phyloP scores from a whole-genome alignment of 2,329 filamentous ascomycete species.

The Ploettnerulaceae sp. region DNA sequence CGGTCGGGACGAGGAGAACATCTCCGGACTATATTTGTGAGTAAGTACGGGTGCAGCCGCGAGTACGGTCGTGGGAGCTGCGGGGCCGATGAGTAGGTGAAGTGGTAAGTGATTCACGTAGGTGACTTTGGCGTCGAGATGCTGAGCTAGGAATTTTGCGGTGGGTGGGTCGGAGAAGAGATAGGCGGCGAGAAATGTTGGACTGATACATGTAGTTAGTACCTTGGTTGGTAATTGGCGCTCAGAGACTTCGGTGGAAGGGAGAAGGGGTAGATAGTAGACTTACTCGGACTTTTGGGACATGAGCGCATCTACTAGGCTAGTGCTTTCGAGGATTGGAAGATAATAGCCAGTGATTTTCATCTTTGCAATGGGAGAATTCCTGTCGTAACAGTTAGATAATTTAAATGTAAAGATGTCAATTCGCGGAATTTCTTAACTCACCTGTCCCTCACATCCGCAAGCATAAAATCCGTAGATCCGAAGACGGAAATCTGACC shows the following conservation, averaged over 20 bases:
- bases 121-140: conserved; percentile 44
- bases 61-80: conserved; percentile 33
- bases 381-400: no score
- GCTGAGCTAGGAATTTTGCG: conserved; percentile 57
- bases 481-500: conserved; percentile 7
- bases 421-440: no score
- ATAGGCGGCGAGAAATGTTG: conserved; percentile 41
- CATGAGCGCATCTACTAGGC: conserved; percentile 50
- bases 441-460: conserved; percentile 17
- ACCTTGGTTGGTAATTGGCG: no score
- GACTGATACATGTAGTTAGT: conserved; percentile 38
- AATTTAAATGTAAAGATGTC: no score
- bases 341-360: conserved; percentile 43
- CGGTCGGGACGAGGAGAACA: conserved; percentile 43
- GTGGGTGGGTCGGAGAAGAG: conserved; percentile 45
- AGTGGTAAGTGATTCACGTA: conserved; percentile 54
- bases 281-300: conserved; percentile 10
- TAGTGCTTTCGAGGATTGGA: conserved; percentile 42
- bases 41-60: conserved; percentile 27
- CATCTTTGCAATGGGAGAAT: conserved; percentile 31
- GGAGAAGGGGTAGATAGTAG: no score
- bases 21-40: conserved; percentile 38
- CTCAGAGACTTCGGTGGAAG: no score
- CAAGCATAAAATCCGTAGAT: conserved; percentile 9
- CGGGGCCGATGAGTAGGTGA: conserved; percentile 45